Evolutionary conservation across 169 alveolate genomes (phyloP), one percentile per base, ranked within the genome.

Genomic region (Babesia ovata): DNA sequence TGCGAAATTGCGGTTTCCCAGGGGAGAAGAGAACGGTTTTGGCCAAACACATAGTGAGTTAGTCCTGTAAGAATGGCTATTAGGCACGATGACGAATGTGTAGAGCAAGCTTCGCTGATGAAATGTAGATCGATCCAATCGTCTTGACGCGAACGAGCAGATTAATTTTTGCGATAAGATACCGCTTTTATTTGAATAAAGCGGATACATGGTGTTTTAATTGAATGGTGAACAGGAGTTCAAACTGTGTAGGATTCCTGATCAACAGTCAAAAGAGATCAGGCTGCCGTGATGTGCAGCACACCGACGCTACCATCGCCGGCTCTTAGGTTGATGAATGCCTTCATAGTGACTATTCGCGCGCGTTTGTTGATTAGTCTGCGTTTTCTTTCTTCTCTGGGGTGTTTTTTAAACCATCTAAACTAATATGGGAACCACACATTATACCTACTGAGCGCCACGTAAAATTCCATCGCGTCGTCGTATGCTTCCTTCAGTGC

Each of bases 381-480:
- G n/a, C 2, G 2, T 7, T 8, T 13, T 45, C 50, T 8, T 10
- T 10, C 50, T 45, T 10, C 19, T 45, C n/a, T 10, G n/a, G 14
- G 11, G 2, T 4, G n/a, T 45, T 49, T 52, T 50, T 67, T 42
- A 67, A 17, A 3, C 87, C 87, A 17, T 79, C 87, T 79, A 44
- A 0, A 29, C 60, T 10, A 21, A 45, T 24, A 48, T 44, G 36
- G 17, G 46, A 63, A 7, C 22, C 11, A 17, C 28, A 8, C 7
- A 19, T 24, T 19, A 10, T n/a, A 59, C 75, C 13, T 63, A 79
- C 87, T 79, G 46, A 70, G 71, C 42, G 45, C 76, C 48, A 79
- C 28, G 62, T 79, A 82, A 56, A 57, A 82, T 54, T 73, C 69
- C 49, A 71, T 53, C 16, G 89, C 89, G 42, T 82, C 81, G 53